phyloP scores from a whole-genome alignment of 768 basidiomycete genomes.

The Gyrodon lividus region DNA sequence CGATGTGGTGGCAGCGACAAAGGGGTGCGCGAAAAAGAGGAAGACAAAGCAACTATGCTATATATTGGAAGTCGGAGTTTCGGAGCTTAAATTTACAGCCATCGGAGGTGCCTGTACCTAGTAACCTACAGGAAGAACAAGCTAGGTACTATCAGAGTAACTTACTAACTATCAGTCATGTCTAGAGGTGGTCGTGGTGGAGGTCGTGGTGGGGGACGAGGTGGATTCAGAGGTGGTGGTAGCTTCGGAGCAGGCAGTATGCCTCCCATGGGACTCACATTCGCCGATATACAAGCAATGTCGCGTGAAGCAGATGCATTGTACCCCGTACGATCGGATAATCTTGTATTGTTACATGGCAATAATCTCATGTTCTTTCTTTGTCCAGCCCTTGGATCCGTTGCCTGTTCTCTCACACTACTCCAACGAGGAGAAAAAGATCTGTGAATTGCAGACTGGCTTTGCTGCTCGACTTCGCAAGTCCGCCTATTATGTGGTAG shows the following conservation, averaged over 20 bases:
- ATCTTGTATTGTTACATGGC: constrained; percentile 15
- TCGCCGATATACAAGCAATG: constrained; percentile 74
- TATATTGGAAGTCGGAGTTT: constrained; percentile 28
- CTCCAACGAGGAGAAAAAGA: constrained; percentile 61
- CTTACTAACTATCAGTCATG: constrained; percentile 33
- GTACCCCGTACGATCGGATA: constrained; percentile 67
- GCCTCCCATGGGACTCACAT: constrained; percentile 79
- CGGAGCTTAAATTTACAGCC: constrained; percentile 19
- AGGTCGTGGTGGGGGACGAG: constrained; percentile 56
- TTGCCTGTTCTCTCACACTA: constrained; percentile 70
- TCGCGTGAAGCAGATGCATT: constrained; percentile 74
- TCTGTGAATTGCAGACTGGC: constrained; percentile 64
- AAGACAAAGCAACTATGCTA: neutral
- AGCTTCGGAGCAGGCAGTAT: constrained; percentile 36
- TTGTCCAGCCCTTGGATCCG: constrained; percentile 54
- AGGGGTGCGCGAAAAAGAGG: constrained; percentile 26
- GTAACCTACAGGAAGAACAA: neutral
- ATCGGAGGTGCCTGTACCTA: neutral
- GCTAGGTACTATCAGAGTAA: too few species aligned
- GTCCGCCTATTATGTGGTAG: constrained; percentile 75
- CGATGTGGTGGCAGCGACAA: constrained; percentile 23
- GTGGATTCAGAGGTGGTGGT: constrained; percentile 53
- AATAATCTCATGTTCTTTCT: constrained; percentile 19
- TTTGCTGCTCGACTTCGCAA: constrained; percentile 63
- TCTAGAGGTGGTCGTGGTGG: constrained; percentile 51